phyloP scores from a whole-genome alignment of 805 yeast genomes.

The Jamesozyma gamospora region DNA sequence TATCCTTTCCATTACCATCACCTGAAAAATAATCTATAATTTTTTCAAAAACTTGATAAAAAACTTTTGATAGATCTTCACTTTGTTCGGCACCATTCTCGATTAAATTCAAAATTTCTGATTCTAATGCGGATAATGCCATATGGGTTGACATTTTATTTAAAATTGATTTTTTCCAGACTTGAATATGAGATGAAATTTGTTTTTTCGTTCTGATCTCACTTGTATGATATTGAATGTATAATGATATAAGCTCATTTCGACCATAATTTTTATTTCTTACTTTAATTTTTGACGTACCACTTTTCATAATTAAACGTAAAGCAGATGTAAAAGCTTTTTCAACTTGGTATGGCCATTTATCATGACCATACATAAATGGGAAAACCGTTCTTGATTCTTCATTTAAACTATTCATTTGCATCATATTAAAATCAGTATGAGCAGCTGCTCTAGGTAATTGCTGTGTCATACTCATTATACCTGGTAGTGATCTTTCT shows the following conservation, averaged over 20 bases:
- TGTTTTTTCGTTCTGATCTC: conserved; percentile 82
- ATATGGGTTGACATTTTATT: conserved; percentile 20
- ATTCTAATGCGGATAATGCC: conserved; percentile 18
- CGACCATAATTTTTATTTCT: conserved; percentile 87
- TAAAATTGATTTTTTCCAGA: conserved; percentile 57
- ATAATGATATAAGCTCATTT: conserved; percentile 85
- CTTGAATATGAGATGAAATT: conserved; percentile 91
- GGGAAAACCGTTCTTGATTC: conserved; percentile 2
- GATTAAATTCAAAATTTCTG: conserved; percentile 22
- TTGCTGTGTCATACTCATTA: too few species aligned
- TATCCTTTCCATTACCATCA: neutral
- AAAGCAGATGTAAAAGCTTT: conserved; percentile 80
- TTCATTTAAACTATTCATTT: neutral
- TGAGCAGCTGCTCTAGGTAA: neutral
- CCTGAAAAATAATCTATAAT: conserved; percentile 11
- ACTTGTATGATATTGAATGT: conserved; percentile 66
- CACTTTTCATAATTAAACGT: conserved; percentile 76
- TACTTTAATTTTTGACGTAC: conserved; percentile 75
- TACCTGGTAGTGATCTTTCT: too few species aligned
- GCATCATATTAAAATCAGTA: neutral
- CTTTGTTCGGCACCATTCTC: conserved; percentile 28
- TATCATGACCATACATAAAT: conserved; percentile 27
- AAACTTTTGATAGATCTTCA: conserved; percentile 16
- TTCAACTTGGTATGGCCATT: conserved; percentile 88
- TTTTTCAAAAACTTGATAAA: conserved; percentile 22